Evolutionary conservation across 2,329 filamentous ascomycete genomes (phyloP).

Genomic region (Aureobasidium sp.): DNA sequence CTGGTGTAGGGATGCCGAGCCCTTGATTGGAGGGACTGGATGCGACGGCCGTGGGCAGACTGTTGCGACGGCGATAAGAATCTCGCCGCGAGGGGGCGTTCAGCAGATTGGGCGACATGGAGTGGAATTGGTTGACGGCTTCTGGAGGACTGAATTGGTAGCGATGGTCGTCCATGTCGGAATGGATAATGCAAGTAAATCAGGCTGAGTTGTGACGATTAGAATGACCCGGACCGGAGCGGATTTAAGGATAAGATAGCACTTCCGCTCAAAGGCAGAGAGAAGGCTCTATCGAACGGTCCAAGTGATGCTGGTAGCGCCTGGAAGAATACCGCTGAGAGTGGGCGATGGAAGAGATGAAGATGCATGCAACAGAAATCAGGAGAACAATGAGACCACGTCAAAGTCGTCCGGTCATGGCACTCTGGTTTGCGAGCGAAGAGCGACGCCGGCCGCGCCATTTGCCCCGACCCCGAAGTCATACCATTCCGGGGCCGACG

Average conservation of each 20-base stretch:
- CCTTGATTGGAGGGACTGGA: constrained; percentile 17
- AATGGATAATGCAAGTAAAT: neutral
- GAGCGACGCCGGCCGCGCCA: too few relatives aligned
- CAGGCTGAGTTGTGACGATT: constrained; percentile 9
- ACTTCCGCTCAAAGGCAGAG: too few relatives aligned
- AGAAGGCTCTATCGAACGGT: neutral
- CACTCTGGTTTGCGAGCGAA: too few relatives aligned
- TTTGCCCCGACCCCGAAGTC: too few relatives aligned
- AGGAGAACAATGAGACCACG: too few relatives aligned
- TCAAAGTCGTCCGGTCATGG: too few relatives aligned
- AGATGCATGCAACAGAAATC: neutral
- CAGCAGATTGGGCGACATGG: constrained; percentile 7
- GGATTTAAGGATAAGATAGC: too few relatives aligned
- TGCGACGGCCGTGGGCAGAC: constrained; percentile 18
- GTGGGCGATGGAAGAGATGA: neutral
- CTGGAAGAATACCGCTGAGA: neutral
- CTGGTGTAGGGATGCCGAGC: constrained; percentile 14
- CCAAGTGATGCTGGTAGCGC: neutral
- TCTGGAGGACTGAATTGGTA: constrained; percentile 3
- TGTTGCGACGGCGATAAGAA: constrained; percentile 18
- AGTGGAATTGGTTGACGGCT: neutral
- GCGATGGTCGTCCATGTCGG: constrained; percentile 13
- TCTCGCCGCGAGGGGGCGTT: constrained; percentile 4
- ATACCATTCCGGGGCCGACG: too few relatives aligned
- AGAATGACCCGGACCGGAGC: constrained; percentile 10